Evolutionary conservation across 352 stramenopile genomes (phyloP).

Genomic region (Phytophthora colocasiae): DNA sequence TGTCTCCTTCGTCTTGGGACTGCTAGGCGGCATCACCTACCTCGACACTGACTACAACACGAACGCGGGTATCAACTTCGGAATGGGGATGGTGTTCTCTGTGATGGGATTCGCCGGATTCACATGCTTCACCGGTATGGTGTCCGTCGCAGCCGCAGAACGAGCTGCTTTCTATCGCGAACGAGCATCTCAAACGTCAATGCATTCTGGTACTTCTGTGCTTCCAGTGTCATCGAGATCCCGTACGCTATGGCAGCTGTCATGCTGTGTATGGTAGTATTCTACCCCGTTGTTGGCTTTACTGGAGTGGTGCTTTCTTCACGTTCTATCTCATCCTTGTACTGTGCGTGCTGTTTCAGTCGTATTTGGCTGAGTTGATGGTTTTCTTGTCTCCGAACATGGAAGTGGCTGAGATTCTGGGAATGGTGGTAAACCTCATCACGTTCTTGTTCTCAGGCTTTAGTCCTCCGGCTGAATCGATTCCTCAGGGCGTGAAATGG

Average conservation of each 20-base stretch:
- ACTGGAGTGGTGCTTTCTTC: conserved; percentile 28
- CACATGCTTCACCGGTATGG: conserved; percentile 10
- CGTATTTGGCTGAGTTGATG: conserved; percentile 36
- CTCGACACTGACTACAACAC: conserved; percentile 4
- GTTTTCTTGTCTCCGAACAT: conserved; percentile 38
- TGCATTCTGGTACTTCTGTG: conserved; percentile 28
- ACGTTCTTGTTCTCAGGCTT: conserved; percentile 44
- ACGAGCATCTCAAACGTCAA: conserved; percentile 20
- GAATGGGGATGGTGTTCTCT: conserved; percentile 20
- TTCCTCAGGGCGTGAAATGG: conserved; percentile 31
- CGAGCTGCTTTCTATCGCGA: conserved; percentile 23
- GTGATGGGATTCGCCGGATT: conserved; percentile 10
- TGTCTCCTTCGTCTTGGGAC: background rate
- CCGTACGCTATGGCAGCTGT: conserved; percentile 10
- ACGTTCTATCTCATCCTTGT: conserved; percentile 36
- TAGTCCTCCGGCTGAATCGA: conserved; percentile 40
- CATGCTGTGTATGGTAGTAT: conserved; percentile 9
- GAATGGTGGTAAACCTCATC: conserved; percentile 42
- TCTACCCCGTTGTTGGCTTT: conserved; percentile 28
- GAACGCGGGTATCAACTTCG: conserved; percentile 21
- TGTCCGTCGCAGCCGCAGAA: conserved; percentile 8
- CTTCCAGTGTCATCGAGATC: conserved; percentile 16
- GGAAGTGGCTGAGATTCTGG: conserved; percentile 36
- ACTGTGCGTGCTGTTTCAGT: conserved; percentile 32
- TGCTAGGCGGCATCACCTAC: conserved; percentile 8